phyloP scores from a whole-genome alignment of 148 eudicot species.

The Diospyros kaki region DNA sequence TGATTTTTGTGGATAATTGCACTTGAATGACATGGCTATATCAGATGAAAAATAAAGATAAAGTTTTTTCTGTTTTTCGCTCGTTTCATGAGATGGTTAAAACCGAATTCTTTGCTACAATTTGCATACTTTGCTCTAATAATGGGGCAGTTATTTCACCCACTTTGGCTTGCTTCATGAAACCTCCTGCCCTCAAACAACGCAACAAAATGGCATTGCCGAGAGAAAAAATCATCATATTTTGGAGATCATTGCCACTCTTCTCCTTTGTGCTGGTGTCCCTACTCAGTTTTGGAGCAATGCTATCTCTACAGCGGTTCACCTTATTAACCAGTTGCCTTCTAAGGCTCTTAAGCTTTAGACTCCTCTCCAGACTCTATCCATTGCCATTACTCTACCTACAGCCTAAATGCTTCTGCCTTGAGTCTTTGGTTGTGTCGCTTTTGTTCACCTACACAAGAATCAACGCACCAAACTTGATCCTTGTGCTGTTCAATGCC shows the following conservation, averaged over 20 bases:
- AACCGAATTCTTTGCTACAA: background rate
- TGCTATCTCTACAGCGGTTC: background rate
- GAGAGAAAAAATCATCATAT: conserved; percentile 6
- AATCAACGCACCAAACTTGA: conserved; percentile 5
- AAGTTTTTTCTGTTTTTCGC: background rate
- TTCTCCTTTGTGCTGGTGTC: background rate
- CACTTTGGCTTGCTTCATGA: background rate
- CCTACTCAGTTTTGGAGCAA: background rate
- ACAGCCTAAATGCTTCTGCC: background rate
- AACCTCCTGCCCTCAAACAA: background rate
- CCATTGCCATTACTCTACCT: background rate
- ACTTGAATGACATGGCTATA: background rate
- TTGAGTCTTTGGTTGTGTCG: background rate
- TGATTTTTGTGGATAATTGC: background rate
- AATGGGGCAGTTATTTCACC: background rate
- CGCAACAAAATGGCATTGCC: conserved; percentile 11
- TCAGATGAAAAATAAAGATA: background rate
- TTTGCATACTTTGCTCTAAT: background rate
- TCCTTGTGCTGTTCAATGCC: background rate
- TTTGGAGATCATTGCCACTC: background rate
- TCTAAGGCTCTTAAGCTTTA: background rate
- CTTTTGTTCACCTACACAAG: background rate
- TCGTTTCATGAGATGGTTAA: background rate
- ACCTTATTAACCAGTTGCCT: background rate
- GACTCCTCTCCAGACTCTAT: background rate